These are phyloP conservation scores for Apiotrichum akiyoshidainum DNA, from an alignment of 1,284 basidiomycete genomes.

Conservation along the genomic window DNA sequence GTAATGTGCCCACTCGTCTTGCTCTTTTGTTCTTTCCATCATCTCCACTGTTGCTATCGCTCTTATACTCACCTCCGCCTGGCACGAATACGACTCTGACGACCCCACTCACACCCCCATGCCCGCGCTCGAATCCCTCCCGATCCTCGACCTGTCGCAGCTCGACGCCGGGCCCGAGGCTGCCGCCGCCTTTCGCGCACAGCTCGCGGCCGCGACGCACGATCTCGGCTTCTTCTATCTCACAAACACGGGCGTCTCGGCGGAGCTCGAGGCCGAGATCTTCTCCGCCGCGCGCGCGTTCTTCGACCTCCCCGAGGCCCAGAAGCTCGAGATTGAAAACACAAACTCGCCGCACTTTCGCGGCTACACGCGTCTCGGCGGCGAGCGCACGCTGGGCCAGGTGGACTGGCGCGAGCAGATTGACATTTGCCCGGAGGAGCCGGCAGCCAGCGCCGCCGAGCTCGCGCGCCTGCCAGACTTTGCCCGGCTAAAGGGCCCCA, in stretches of 20 bases:
- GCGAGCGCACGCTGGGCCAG: slow-evolving; percentile 12
- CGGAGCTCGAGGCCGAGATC: slow-evolving; percentile 26
- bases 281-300: slow-evolving; percentile 26
- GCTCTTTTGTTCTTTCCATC: no score
- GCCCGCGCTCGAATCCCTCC: slow-evolving; percentile 7
- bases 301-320: slow-evolving; percentile 30
- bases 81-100: no score
- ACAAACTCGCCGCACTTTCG: slow-evolving; percentile 23
- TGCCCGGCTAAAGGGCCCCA: slow-evolving; percentile 15
- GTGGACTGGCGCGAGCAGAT: slow-evolving; percentile 22
- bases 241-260: slow-evolving; percentile 27
- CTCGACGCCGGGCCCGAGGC: slow-evolving; percentile 6
- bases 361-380: slow-evolving; percentile 18
- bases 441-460: not conserved
- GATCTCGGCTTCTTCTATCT: slow-evolving; percentile 39
- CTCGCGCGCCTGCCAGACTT: slow-evolving; percentile 1
- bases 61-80: not conserved
- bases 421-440: slow-evolving; percentile 17
- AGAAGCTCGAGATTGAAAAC: slow-evolving; percentile 35
- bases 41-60: no score
- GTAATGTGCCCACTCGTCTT: no score
- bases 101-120: not conserved
- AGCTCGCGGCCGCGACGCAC: slow-evolving; percentile 13
- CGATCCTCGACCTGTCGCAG: slow-evolving; percentile 16
- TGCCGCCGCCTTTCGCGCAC: slow-evolving; percentile 14